Evolutionary conservation across 192 early-diverging fungal genomes (phyloP).

Genomic region (Umbelopsis sp.): DNA sequence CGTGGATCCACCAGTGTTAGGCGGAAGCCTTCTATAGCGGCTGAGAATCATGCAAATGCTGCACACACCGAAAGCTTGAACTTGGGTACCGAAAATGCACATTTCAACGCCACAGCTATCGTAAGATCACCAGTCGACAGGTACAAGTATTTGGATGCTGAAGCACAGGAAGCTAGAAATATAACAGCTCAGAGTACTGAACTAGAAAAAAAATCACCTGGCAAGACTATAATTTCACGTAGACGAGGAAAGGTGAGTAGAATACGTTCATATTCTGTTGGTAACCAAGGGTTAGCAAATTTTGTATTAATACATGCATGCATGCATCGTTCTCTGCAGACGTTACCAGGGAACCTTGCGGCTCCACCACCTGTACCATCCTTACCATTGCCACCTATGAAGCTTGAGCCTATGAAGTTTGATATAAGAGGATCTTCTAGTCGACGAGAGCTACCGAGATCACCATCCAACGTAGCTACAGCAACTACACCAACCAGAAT

Average conservation of each 20-base stretch:
- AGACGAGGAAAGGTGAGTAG: conserved; percentile 30
- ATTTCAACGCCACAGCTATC: background rate
- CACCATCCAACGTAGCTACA: background rate
- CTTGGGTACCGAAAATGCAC: conserved; percentile 8
- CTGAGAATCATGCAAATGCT: background rate
- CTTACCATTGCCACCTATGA: conserved; percentile 20
- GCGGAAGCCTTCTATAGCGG: background rate
- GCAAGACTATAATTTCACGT: conserved; percentile 3
- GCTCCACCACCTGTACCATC: conserved; percentile 25
- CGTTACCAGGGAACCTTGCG: conserved; percentile 30
- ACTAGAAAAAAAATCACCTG: background rate
- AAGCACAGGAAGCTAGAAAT: background rate
- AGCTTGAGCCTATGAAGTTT: conserved; percentile 15
- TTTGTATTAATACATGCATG: no score
- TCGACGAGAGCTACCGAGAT: background rate
- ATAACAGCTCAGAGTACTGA: background rate
- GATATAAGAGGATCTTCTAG: background rate
- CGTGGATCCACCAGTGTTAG: background rate
- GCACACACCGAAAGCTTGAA: background rate
- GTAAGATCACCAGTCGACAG: background rate
- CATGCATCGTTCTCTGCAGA: conserved; percentile 2
- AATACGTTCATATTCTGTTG: background rate
- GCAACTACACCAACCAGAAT: conserved; percentile 7
- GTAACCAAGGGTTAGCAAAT: no score
- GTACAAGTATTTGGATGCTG: background rate